A percentile compares a stretch with the other conserved stretches of the same genome.
Evolutionary conservation across 768 basidiomycete species (phyloP).

Genomic region (Lactifluus subvellereus): DNA sequence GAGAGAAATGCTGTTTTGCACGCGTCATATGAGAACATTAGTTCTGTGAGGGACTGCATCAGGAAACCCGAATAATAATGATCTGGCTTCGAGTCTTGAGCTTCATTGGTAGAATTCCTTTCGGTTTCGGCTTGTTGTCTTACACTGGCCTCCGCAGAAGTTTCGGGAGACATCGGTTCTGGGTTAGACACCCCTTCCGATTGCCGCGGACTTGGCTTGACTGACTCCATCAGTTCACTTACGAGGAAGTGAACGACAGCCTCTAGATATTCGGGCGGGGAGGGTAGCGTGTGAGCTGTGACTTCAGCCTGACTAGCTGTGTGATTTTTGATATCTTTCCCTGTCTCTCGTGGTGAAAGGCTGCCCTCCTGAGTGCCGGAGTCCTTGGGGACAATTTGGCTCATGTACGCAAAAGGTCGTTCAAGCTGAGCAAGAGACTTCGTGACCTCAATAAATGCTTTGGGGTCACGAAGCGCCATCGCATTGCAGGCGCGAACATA

Average conservation of each 20-base stretch:
- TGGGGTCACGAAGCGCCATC: conserved; percentile 75
- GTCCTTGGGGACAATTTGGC: conserved; percentile 30
- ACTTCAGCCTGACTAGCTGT: conserved; percentile 22
- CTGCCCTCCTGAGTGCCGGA: conserved; percentile 3
- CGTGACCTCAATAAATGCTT: conserved; percentile 68
- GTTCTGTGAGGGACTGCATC: conserved; percentile 88
- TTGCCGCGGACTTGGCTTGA: conserved; percentile 32
- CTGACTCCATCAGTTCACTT: conserved; percentile 58
- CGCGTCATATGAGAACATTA: conserved; percentile 86
- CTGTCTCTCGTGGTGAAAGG: conserved; percentile 7
- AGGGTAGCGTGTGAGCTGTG: conserved; percentile 23
- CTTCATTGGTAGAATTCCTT: background rate
- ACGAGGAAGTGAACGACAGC: conserved; percentile 64
- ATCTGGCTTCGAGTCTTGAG: conserved; percentile 23
- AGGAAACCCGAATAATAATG: conserved; percentile 69
- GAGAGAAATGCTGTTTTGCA: conserved; percentile 88
- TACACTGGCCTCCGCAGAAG: background rate
- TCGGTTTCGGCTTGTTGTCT: background rate
- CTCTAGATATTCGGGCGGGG: conserved; percentile 46
- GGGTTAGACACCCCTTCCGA: conserved; percentile 5
- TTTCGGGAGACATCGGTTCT: conserved; percentile 6
- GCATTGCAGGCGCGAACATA: conserved; percentile 75
- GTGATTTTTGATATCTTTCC: conserved; percentile 25
- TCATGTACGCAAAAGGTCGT: conserved; percentile 43
- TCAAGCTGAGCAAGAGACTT: conserved; percentile 66